These are phyloP conservation scores for Cyberlindnera xishuangbannaensis DNA, from an alignment of 805 yeast genomes.

Conservation along the genomic window DNA sequence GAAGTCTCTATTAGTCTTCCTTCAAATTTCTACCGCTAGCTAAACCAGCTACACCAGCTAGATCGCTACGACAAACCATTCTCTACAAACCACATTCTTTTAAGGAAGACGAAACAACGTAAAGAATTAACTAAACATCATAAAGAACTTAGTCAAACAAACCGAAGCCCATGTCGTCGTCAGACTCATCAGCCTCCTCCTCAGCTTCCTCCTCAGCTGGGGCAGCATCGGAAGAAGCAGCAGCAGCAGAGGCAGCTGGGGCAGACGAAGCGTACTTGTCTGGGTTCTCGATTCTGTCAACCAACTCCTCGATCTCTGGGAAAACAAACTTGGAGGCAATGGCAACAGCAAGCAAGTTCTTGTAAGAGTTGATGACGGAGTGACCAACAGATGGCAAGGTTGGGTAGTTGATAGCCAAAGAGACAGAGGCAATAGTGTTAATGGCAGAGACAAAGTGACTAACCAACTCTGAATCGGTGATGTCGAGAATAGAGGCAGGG, in stretches of 20 bases:
- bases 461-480: conserved; percentile 95
- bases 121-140: conserved; percentile 12
- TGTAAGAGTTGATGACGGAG: conserved; percentile 98
- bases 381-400: conserved; percentile 99
- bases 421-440: conserved; percentile 89
- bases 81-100: no score
- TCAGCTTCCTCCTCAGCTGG: conserved; percentile 72
- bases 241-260: conserved; percentile 89
- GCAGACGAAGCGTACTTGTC: conserved; percentile 99
- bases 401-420: conserved; percentile 98
- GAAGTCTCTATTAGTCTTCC: no score
- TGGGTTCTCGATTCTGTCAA: conserved; percentile 99
- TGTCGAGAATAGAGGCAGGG: conserved; percentile 95
- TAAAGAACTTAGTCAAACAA: conserved; percentile 74
- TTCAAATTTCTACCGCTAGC: no score
- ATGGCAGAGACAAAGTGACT: conserved; percentile 89
- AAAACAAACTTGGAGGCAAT: conserved; percentile 98
- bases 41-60: neutral
- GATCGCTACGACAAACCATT: no score
- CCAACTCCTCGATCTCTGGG: conserved; percentile 98
- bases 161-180: conserved; percentile 99
- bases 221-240: conserved; percentile 60
- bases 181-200: conserved; percentile 61
- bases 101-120: neutral
- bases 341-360: conserved; percentile 96